These are phyloP conservation scores for Rhizoclosmatium sp. DNA, from an alignment of 192 early-diverging fungal species.

Conservation along the genomic window DNA sequence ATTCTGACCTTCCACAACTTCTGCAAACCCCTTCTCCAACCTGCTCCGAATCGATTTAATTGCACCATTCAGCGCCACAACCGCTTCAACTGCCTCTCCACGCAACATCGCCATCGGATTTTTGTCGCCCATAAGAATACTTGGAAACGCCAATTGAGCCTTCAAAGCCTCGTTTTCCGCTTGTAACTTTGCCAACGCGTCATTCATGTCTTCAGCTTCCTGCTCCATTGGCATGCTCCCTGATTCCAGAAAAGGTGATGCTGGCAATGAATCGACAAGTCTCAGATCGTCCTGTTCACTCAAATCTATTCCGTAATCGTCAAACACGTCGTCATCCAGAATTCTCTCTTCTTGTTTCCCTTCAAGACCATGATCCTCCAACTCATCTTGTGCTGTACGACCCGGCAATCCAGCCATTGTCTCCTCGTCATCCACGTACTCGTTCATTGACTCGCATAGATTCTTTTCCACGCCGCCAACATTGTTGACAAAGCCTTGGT, in stretches of 20 bases:
- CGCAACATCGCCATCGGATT: neutral
- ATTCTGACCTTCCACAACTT: neutral
- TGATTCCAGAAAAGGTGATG: neutral
- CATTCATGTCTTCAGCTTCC: neutral
- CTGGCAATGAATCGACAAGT: no score
- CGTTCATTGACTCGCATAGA: no score
- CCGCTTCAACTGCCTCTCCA: neutral
- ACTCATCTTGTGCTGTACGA: no score
- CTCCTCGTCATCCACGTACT: no score
- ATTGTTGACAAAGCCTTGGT: no score
- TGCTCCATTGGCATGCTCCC: neutral
- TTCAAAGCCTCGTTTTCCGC: neutral
- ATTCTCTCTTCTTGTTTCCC: no score
- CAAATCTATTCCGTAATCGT: no score
- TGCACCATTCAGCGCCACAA: neutral
- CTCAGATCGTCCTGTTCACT: no score
- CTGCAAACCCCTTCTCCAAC: neutral
- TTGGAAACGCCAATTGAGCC: neutral
- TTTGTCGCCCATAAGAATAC: neutral
- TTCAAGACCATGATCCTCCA: no score
- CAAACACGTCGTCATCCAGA: no score
- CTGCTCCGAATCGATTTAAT: neutral
- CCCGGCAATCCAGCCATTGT: no score
- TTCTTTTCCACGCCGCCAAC: no score
- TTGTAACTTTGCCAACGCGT: neutral